These are phyloP conservation scores for Fusarium tricinctum DNA, from an alignment of 2,329 filamentous ascomycete genomes.

Conservation along the genomic window DNA sequence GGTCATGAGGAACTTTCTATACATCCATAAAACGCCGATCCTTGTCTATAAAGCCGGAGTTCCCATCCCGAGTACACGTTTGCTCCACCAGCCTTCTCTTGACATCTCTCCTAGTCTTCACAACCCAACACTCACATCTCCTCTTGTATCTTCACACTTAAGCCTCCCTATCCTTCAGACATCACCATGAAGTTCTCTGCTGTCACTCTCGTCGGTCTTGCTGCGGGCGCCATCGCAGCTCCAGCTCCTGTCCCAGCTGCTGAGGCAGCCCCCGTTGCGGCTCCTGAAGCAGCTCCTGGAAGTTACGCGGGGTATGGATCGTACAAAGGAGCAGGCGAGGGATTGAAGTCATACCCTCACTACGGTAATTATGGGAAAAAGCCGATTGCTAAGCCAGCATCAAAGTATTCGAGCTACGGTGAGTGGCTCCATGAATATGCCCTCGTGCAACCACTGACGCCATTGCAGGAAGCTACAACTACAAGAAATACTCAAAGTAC, in stretches of 20 bases:
- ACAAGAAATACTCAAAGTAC: slow-evolving; percentile 14
- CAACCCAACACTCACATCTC: background rate
- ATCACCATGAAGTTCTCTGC: slow-evolving; percentile 52
- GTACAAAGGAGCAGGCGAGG: slow-evolving; percentile 2
- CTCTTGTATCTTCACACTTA: background rate
- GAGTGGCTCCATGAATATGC: background rate
- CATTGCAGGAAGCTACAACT: background rate
- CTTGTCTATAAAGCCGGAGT: slow-evolving; percentile 32
- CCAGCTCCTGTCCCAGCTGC: slow-evolving; percentile 45
- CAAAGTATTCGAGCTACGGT: slow-evolving; percentile 14
- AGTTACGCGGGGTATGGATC: background rate
- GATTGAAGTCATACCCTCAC: slow-evolving; percentile 1
- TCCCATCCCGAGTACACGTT: slow-evolving; percentile 11
- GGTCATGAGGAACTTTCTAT: slow-evolving; percentile 8
- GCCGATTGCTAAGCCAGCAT: slow-evolving; percentile 8
- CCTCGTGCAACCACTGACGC: background rate
- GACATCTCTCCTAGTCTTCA: slow-evolving; percentile 10
- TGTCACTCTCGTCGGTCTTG: slow-evolving; percentile 45
- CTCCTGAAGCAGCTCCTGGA: background rate
- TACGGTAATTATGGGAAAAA: slow-evolving; percentile 25
- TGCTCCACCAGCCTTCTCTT: slow-evolving; percentile 13
- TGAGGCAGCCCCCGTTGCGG: slow-evolving; percentile 10
- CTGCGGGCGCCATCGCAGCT: slow-evolving; percentile 46
- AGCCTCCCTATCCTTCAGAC: background rate
- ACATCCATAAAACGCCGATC: background rate